Base-by-base conservation (phyloP, 352 stramenopile genomes). In the Globisporangium megalacanthum region DNA sequence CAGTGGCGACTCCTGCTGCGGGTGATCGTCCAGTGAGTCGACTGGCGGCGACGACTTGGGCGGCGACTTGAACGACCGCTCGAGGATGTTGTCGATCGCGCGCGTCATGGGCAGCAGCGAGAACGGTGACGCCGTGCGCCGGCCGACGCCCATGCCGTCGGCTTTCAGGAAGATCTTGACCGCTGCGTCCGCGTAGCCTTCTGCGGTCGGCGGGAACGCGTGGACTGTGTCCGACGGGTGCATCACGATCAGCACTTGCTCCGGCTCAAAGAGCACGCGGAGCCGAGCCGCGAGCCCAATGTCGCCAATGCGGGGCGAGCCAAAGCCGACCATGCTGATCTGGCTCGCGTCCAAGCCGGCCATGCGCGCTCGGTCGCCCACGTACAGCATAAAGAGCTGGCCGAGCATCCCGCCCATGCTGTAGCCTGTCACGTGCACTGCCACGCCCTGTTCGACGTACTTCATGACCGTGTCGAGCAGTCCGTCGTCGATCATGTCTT, bases 91-190 rank as follows among this genome's bases (percentile, higher is more conserved):
- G 56, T 94, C 83, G 25, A 92, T 86, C 20, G 76, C 79, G 53
- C 79, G 83, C 44, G 82, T 88, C 33, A 94, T 64, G 4, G 83
- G 83, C 22, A 94, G 66, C 45, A 94, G 61, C 19, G 81, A 92
- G 51, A 94, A 94, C n/a, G 73, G 70, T 10, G 72, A 81, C 6
- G 83, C 70, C 15, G 73, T 77, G 33, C 83, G 81, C 25, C 83
- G 79, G 0, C 73, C 80, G 14, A 89, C 73, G n/a, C 78, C 75
- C 47, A 79, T 62, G 15, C 83, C 83, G 41, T 88, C 61, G 49
- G 88, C 80, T 20, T 84, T 80, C 19, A 94, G 56, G 46, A 94
- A 94, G 33, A 94, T 90, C 65, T 94, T 94, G 69, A 92, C 75
- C 39, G 77, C 79, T 0, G 80, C 69, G 56, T 92, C 83, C 29